Percentiles rank a stretch among this genome's conserved stretches.
phyloP scores from a whole-genome alignment of 345 rosid genomes.

The Lepidium africanum region DNA sequence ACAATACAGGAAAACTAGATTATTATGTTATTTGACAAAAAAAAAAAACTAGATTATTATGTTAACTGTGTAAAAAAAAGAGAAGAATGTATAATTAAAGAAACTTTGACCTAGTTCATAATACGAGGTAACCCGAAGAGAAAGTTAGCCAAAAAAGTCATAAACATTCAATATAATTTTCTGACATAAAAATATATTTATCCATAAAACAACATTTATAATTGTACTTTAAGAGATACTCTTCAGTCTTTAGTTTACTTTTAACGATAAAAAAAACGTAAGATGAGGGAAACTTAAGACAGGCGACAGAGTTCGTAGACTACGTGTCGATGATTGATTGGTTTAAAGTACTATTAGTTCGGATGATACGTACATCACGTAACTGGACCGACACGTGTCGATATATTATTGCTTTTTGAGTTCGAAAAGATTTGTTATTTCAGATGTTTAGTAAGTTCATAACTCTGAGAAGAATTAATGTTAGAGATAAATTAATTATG shows the following conservation, averaged over 20 bases:
- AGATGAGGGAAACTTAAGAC: constrained; percentile 6
- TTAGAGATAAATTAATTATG: too few relatives aligned
- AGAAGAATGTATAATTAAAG: not conserved
- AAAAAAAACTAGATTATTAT: too few relatives aligned
- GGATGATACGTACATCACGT: constrained; percentile 13
- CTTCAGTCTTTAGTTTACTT: not conserved
- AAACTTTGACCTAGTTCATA: not conserved
- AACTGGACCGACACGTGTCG: not conserved
- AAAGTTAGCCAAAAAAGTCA: constrained; percentile 9
- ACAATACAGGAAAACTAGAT: too few relatives aligned
- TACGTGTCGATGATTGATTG: not conserved
- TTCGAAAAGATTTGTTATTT: not conserved
- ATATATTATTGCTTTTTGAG: not conserved
- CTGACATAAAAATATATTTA: not conserved
- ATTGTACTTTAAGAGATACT: not conserved
- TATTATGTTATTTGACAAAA: too few relatives aligned
- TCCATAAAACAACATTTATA: not conserved
- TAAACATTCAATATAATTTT: constrained; percentile 1
- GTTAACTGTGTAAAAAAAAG: too few relatives aligned
- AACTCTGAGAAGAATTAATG: too few relatives aligned
- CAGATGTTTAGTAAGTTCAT: too few relatives aligned
- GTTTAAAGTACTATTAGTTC: not conserved
- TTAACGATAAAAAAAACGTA: constrained; percentile 4
- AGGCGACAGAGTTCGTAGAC: not conserved
- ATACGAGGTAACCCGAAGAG: constrained; percentile 4